Percentiles rank a stretch among this genome's conserved stretches.
Conservation (phyloP, 352 stramenopile species). For the Globisporangium irregulare region DNA sequence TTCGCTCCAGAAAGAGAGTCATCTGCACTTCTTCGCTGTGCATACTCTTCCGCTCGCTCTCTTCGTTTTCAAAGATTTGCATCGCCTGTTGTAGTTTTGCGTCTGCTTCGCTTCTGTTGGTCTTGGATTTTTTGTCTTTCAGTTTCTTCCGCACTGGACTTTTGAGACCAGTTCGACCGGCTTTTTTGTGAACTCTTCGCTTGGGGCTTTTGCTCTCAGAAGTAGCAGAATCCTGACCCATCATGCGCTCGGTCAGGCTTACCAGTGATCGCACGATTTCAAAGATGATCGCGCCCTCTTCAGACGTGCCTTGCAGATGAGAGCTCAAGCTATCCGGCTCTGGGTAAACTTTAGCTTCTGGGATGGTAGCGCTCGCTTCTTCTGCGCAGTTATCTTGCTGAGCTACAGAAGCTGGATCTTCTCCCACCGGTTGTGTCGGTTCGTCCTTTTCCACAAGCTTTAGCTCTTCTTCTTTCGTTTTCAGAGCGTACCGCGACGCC, state of each 20-base stretch:
- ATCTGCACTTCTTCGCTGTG: constrained; percentile 42
- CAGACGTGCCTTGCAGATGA: neutral
- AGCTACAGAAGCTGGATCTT: neutral
- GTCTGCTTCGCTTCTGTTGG: constrained; percentile 3
- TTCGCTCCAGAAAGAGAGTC: constrained; percentile 46
- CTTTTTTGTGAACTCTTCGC: constrained; percentile 2
- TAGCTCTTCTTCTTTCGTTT: constrained; percentile 50
- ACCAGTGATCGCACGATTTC: constrained; percentile 20
- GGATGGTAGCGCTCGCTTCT: neutral
- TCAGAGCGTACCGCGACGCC: constrained; percentile 26
- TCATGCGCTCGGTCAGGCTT: constrained; percentile 17
- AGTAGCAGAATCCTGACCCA: neutral
- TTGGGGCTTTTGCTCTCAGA: neutral
- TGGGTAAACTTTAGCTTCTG: neutral
- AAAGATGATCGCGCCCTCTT: constrained; percentile 15
- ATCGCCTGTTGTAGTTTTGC: constrained; percentile 19
- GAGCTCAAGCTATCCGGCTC: neutral
- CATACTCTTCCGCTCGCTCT: constrained; percentile 43
- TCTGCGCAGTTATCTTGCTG: neutral
- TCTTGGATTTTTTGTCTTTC: constrained; percentile 7
- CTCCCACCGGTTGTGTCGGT: neutral
- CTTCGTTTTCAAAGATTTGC: constrained; percentile 42
- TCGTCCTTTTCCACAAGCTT: constrained; percentile 22
- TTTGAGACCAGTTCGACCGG: neutral
- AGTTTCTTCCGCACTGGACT: constrained; percentile 13